These are phyloP conservation scores for Solidago caesia DNA, from an alignment of 129 eudicot species.

Conservation along the genomic window DNA sequence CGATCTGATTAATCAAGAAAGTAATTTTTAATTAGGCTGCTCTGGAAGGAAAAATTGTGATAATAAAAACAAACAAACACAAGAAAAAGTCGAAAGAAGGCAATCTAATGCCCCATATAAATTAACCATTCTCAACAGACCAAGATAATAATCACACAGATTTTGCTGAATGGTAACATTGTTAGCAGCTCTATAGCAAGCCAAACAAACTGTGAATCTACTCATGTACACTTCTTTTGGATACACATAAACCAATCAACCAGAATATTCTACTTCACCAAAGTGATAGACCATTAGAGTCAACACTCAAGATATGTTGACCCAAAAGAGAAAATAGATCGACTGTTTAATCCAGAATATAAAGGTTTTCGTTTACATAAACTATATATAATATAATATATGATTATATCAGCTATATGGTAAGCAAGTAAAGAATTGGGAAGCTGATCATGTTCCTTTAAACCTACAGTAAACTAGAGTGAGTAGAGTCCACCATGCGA, in stretches of 20 bases:
- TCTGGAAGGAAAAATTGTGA: background rate
- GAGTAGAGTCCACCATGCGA: background rate
- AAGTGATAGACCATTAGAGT: background rate
- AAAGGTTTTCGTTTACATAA: background rate
- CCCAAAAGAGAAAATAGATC: background rate
- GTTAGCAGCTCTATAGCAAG: background rate
- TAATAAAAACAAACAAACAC: background rate
- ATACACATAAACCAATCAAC: background rate
- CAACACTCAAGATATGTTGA: background rate
- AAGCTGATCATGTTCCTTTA: background rate
- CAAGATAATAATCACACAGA: background rate
- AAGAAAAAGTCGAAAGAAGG: background rate
- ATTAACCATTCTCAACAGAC: background rate
- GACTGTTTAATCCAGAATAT: background rate
- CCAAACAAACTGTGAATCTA: background rate
- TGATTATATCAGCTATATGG: background rate
- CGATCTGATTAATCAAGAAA: conserved; percentile 41
- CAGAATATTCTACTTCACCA: background rate
- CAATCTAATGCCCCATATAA: background rate
- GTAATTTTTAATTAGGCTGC: background rate
- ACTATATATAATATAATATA: background rate
- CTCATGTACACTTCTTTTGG: background rate
- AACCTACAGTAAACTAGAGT: background rate
- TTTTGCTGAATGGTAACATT: background rate
- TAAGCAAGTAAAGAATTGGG: background rate